A percentile compares a stretch with the other conserved stretches of the same genome.
These are phyloP conservation scores for Cornus suecica DNA, from an alignment of 148 eudicot species.

Conservation along the genomic window DNA sequence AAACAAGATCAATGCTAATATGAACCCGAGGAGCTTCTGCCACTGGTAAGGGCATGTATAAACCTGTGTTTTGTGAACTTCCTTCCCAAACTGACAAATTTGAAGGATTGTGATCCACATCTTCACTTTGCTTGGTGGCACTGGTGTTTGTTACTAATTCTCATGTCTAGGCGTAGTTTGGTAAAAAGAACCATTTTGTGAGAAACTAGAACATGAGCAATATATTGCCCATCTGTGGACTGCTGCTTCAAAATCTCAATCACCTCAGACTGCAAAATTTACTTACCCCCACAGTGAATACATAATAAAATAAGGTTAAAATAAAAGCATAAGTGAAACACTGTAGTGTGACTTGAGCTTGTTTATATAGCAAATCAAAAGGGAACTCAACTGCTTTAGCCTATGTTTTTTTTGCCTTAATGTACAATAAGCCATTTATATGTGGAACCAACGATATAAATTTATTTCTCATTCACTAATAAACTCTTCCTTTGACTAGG, in stretches of 20 bases:
- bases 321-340: no score
- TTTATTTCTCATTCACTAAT: not conserved
- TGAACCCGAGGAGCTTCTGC: not conserved
- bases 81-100: not conserved
- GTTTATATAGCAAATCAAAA: not conserved
- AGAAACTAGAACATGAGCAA: not conserved
- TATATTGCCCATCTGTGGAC: no score
- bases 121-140: no score
- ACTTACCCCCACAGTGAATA: no score
- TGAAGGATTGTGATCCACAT: no score
- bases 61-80: slow-evolving; percentile 5
- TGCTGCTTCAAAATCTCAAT: no score
- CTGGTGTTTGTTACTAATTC: not conserved
- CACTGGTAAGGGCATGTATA: not conserved
- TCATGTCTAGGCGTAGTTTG: not conserved
- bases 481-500: no score
- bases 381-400: not conserved
- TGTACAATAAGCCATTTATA: not conserved
- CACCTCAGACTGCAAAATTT: no score
- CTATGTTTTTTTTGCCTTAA: not conserved
- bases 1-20: slow-evolving; percentile 5
- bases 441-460: not conserved
- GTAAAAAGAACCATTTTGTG: not conserved
- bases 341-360: not conserved
- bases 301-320: no score